Evolutionary conservation across 164 flowering plant species (phyloP), one percentile per base, ranked within the genome.

Genomic region (Piper longum): DNA sequence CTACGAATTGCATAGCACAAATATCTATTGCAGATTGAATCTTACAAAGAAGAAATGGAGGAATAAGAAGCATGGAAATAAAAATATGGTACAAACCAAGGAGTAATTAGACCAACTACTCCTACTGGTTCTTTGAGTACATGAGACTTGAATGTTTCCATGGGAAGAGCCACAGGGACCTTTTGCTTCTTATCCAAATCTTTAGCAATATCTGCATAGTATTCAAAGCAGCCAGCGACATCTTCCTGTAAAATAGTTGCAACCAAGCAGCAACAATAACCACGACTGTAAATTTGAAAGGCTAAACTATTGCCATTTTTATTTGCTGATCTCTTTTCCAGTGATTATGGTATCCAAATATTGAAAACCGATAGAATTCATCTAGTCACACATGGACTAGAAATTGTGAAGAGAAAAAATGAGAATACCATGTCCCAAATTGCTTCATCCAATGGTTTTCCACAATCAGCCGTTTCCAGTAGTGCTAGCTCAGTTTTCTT

Each of bases 171-270:
- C 65, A 95, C 60, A 51, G 91, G 87, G 68, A 84, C 77, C 72
- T 83, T 87, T 71, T 88, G 85, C 77, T 91, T 81, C 41, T 80
- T 70, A 77, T 95, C 99, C 73, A 91, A 80, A 54, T 77, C 88
- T 78, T 95, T 97, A 61, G 95, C 99, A 69, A 87, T 91, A 58
- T 81, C 97, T 2, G 97, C 99, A 74, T 82, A 83, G 75, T 87
- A 95, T 71, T 95, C 97, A 69, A 91, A 95, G 71, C 99, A 95
- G 62, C 79, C 84, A 69, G 91, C 91, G 73, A 95, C 99, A 81
- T 95, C 99, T 75, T 95, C 97, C 99, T 91, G 78, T 60, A 77
- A 9, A 48, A 14, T 26, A 26, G 36, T 26, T 48, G 52, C 9
- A 48, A 9, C 14, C 52, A 48, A 48, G 52, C 36, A 26, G 14